A percentile compares a stretch with the other conserved stretches of the same genome.
These are phyloP conservation scores for Diplogelasinospora grovesii DNA, from an alignment of 495 filamentous ascomycete genomes.

Conservation along the genomic window DNA sequence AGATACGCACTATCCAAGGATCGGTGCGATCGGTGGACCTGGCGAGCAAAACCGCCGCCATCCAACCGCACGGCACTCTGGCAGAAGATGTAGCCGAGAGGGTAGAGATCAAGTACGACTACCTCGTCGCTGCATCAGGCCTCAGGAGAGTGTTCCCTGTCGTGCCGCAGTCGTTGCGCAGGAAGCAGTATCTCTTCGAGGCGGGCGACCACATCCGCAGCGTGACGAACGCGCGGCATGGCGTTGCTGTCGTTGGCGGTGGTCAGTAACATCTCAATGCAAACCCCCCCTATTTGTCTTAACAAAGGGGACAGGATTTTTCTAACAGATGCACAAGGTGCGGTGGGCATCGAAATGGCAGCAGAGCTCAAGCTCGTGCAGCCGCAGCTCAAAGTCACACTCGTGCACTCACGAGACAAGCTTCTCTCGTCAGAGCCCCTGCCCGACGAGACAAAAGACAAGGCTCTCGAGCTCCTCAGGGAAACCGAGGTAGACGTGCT, in stretches of 20 bases:
- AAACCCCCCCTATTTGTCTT: not conserved
- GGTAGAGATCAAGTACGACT: conserved; percentile 55
- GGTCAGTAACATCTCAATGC: too few relatives aligned
- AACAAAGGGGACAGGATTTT: not conserved
- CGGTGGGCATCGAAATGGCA: conserved; percentile 68
- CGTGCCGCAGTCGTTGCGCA: conserved; percentile 49
- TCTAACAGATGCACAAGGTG: conserved; percentile 17
- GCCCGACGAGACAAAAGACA: conserved; percentile 56
- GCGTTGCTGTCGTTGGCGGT: conserved; percentile 55
- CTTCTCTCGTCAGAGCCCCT: conserved; percentile 62
- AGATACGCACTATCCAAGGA: conserved; percentile 52
- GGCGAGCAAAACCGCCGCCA: conserved; percentile 35
- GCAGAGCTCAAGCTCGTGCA: conserved; percentile 55
- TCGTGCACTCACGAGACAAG: conserved; percentile 58
- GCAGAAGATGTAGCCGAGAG: too few relatives aligned
- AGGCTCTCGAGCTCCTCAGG: conserved; percentile 40
- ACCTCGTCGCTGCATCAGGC: conserved; percentile 55
- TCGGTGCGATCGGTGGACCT: conserved; percentile 48
- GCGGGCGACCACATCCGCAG: conserved; percentile 38
- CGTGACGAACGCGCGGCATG: conserved; percentile 33
- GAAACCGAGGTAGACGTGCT: conserved; percentile 53
- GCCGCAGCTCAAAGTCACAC: conserved; percentile 52
- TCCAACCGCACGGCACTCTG: conserved; percentile 33
- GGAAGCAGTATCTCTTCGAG: conserved; percentile 53
- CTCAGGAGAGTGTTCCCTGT: conserved; percentile 57